Evolutionary conservation across 352 stramenopile genomes (phyloP).

Genomic region (Globisporangium echinulatum): DNA sequence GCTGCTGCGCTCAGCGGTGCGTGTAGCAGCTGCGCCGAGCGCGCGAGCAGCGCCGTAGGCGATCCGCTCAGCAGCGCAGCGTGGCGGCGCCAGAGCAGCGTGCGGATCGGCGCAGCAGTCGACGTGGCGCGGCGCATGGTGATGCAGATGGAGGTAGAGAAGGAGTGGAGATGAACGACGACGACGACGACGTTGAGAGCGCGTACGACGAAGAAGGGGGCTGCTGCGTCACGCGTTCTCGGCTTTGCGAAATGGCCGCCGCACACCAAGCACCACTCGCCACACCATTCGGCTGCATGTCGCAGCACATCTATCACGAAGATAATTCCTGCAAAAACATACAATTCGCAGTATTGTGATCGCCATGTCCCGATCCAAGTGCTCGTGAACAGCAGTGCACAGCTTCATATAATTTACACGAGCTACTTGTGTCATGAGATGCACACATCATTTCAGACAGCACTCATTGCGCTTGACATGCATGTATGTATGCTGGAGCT

Average conservation of each 20-base stretch:
- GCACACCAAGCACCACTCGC: slow-evolving; percentile 13
- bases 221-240: slow-evolving; percentile 9
- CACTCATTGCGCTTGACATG: neutral
- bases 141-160: neutral
- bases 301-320: neutral
- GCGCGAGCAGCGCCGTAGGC: slow-evolving; percentile 8
- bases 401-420: neutral
- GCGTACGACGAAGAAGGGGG: neutral
- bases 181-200: neutral
- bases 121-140: slow-evolving; percentile 9
- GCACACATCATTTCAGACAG: neutral
- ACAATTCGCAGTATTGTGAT: too few species aligned
- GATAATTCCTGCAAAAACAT: neutral
- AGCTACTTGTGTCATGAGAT: neutral
- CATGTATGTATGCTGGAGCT: neutral
- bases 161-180: neutral
- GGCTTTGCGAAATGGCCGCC: neutral
- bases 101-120: slow-evolving; percentile 6
- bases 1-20: neutral
- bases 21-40: slow-evolving; percentile 12
- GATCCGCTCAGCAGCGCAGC: slow-evolving; percentile 10
- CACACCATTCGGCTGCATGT: neutral
- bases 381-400: neutral
- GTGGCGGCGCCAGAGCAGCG: slow-evolving; percentile 12
- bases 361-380: too few species aligned